Evolutionary conservation across 208 protist genomes (phyloP).

Genomic region (Phytomonas francai): DNA sequence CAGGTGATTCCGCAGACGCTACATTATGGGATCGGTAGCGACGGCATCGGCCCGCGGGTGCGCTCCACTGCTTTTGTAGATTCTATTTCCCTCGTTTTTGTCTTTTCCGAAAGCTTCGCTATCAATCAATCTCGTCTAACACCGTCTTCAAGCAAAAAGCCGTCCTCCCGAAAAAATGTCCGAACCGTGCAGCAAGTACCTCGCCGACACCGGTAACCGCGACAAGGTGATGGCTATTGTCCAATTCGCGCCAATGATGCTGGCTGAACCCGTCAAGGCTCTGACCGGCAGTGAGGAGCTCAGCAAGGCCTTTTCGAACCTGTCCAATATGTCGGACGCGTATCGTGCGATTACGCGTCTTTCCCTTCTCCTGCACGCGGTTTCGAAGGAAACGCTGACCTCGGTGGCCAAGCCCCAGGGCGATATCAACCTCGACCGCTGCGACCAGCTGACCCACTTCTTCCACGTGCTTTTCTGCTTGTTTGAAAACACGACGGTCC

Average conservation of each 20-base stretch:
- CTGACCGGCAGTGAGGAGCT: constrained; percentile 46
- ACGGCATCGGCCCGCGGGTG: background rate
- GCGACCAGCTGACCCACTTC: constrained; percentile 65
- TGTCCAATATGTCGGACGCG: constrained; percentile 71
- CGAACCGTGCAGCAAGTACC: constrained; percentile 44
- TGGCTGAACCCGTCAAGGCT: constrained; percentile 44
- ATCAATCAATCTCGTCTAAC: background rate
- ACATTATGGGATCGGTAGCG: background rate
- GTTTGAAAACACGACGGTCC: constrained; percentile 77
- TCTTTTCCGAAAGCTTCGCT: background rate
- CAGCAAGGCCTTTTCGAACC: constrained; percentile 52
- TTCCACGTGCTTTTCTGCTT: constrained; percentile 81
- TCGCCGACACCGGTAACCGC: constrained; percentile 65
- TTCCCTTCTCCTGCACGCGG: constrained; percentile 60
- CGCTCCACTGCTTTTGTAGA: background rate
- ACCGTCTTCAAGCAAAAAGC: constrained; percentile 11
- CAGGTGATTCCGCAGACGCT: background rate
- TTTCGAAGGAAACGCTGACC: constrained; percentile 50
- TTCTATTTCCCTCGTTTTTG: background rate
- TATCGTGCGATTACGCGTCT: constrained; percentile 87
- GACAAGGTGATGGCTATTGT: constrained; percentile 87
- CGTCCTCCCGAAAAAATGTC: constrained; percentile 25
- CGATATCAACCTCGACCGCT: constrained; percentile 41
- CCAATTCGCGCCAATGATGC: constrained; percentile 76
- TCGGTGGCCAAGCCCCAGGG: constrained; percentile 45